Evolutionary conservation across 148 eudicot genomes (phyloP), one percentile per base, ranked within the genome.

Genomic region (Nyssa sinensis): DNA sequence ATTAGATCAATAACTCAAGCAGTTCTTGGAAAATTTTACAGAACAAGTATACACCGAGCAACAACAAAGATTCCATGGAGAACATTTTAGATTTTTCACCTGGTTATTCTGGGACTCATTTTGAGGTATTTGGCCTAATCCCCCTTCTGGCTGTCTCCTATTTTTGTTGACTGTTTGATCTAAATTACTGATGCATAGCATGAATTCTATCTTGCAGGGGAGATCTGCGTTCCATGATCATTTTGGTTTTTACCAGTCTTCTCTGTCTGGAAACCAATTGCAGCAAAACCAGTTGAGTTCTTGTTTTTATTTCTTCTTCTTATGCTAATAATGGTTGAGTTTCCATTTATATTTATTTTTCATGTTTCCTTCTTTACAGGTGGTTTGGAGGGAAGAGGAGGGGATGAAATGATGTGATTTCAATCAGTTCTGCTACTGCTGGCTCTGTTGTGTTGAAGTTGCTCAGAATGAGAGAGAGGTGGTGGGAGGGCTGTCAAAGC

Each of bases 41-140:
- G 88, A 69, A 73, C 44, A 79, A 78, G 64, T 73, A 12, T 3
- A 67, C 30, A 59, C 55, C 73, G 51, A 47, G 70, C n/a, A 77
- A 58, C 16, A 71, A 67, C 39, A 79, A 74, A 67, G 69, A 78
- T 29, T 74, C 79, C 17, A 60, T 62, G 69, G 83, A 74, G 69
- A 71, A 74, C 51, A 67, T 73, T 47, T 60, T 77, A 58, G 90
- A 83, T 33, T 83, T 75, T 70, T 82, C 90, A 74, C 87, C 85
- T 28, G 81, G 83, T 62, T 71, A 82, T 62, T 88, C 91, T 28
- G 65, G 84, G 24, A 78, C 86, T 37, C 81, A 71, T 31, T 80
- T 65, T 63, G 68, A 76, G 72, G 82, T 74, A 74, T 62, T 47
- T 44, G 51, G 17, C 16, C 17, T 16, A 9, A 19, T 32, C 7